Evolutionary conservation across 257 asterid genomes (phyloP), one percentile per base, ranked within the genome.

Genomic region (Anisodus tanguticus): DNA sequence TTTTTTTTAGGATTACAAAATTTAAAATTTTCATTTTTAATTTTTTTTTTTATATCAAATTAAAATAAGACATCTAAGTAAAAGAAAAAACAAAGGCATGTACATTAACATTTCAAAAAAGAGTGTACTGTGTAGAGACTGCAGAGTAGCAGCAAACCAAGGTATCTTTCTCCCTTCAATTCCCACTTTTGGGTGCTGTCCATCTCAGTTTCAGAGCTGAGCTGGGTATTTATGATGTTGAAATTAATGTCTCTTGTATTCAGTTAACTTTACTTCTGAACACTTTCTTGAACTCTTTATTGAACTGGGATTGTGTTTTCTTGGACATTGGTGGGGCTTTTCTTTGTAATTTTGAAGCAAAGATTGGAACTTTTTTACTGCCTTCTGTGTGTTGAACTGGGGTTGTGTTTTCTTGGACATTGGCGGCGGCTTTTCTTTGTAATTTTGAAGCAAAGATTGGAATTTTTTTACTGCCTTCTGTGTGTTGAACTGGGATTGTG

Each of bases 201-300:
- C 80, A 86, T 76, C 62, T 76, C 81, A 51, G 62, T 51, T 76
- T 82, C 89, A 86, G 88, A 80, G 85, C 64, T 88, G 57, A 31
- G 35, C 35, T 83, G 62, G 55, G 43, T 81, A 74, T 89, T 84
- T 83, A 53, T 80, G 85, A 79, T 84, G 55, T 67, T 63, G 81
- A 83, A 77, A 87, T 49, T 85, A 80, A 78, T 87, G 85, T 60
- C 58, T 77, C 63, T 83, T 84, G 51, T 82, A 37, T 82, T 89
- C 83, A 51, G 72, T 69, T 71, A 17, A 45, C 55, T 41, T n/a
- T 87, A 86, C 76, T 83, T 82, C 83, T 67, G 54, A 10, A 35
- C 83, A 62, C 76, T 60, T 83, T 62, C 71, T 71, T 53, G 35
- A 85, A 66, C 82, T 71, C 39, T 86, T 83, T 82, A 1, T 79